Evolutionary conservation across 1,284 basidiomycete genomes (phyloP).

Genomic region (Ganoderma leucocontextum): DNA sequence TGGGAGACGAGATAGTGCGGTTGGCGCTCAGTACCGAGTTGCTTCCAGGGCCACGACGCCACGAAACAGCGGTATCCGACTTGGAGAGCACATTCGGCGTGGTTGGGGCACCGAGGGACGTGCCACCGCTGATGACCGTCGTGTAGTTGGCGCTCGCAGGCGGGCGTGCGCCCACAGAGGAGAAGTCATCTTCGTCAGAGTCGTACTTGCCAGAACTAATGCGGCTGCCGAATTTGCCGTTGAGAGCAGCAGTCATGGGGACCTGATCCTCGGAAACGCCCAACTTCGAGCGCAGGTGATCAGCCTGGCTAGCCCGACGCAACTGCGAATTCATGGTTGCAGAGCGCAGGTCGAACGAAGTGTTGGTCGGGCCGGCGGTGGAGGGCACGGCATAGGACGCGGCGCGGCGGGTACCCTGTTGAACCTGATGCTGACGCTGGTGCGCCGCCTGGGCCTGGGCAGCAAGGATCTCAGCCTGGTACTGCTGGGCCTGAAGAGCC

Average conservation of each 20-base stretch:
- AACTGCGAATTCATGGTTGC: constrained; percentile 59
- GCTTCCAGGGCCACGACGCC: constrained; percentile 76
- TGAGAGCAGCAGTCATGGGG: constrained; percentile 82
- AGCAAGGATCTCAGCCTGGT: constrained; percentile 62
- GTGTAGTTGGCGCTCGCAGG: constrained; percentile 68
- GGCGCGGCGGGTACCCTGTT: constrained; percentile 52
- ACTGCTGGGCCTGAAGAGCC: constrained; percentile 67
- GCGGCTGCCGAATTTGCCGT: constrained; percentile 78
- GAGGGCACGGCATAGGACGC: constrained; percentile 65
- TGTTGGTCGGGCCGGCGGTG: constrained; percentile 70
- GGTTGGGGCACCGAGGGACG: constrained; percentile 63
- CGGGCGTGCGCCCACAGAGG: constrained; percentile 40
- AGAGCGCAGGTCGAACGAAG: constrained; percentile 68
- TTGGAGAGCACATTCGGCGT: constrained; percentile 62
- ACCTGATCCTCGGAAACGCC: constrained; percentile 64
- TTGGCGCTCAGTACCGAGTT: constrained; percentile 75
- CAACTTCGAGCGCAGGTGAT: constrained; percentile 67
- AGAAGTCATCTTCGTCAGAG: constrained; percentile 50
- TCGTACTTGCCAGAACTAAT: constrained; percentile 52
- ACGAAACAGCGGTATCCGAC: constrained; percentile 77
- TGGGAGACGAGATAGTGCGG: constrained; percentile 67
- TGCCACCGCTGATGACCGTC: constrained; percentile 76
- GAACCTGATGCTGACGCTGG: constrained; percentile 47
- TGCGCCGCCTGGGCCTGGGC: constrained; percentile 38
- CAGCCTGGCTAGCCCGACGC: constrained; percentile 72